Base-by-base conservation (phyloP, 1,284 basidiomycete species). In the Marasmius tenuissimus region DNA sequence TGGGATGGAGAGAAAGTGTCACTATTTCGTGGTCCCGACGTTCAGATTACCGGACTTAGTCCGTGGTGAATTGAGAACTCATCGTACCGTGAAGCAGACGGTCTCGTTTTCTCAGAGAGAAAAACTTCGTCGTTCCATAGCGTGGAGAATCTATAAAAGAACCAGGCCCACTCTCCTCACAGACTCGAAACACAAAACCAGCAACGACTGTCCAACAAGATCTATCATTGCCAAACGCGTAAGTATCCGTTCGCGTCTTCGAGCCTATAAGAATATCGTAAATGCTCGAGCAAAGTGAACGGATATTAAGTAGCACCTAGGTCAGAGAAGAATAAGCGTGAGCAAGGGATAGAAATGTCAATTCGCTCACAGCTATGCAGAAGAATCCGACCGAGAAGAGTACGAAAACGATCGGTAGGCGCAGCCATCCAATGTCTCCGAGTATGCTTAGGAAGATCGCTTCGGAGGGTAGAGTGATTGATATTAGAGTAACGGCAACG, bases 161-260 rank as follows among this genome's bases (percentile, higher is more conserved):
- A n/a, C n/a, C n/a, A n/a, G n/a, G n/a, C 63, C 63, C 42, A 64
- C 50, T 49, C 58, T 39, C 18, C 51, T 56, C 4, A 88, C 88
- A 50, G 91, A 74, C 72, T 88, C 83, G 67, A 91, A 93, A 70
- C 89, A 91, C 1, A 85, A 69, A 4, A 91, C 90, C 5, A 98
- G 85, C 18, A 97, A 76, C 9, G 92, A 73, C 74, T 98, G 96
- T 8, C 94, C 95, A n/a, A 94, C 75, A 53, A 98, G 87, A 73
- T 99, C 97, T 76, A 98, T 89, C 40, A 94, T 73, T 0, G 94
- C 92, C 1, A 93, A 94, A 66, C 97, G 93, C 42, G 97, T 86
- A 2, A 97, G 97, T 18, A 98, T 96, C 11, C 97, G 97, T 73
- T 98, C 97, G 53, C 91, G 83, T 45, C 88, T 82, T 61, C 81